Evolutionary conservation across 139 green algal genomes (phyloP).

Genomic region (Chlamydomonas eustigma): DNA sequence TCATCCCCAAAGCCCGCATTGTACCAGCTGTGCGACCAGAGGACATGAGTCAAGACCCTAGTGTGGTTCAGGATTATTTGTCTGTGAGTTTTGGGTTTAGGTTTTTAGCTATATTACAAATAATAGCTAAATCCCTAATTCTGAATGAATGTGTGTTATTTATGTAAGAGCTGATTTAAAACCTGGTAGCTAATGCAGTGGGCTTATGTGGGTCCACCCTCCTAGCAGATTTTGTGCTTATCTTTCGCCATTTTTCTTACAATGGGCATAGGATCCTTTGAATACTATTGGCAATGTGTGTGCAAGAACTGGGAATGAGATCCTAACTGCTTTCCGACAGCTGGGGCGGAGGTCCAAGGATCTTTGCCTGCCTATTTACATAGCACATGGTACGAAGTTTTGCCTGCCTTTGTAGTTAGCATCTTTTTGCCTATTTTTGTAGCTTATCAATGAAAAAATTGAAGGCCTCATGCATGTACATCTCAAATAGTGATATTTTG

Average conservation of each 20-base stretch:
- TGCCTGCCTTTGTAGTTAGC: not conserved
- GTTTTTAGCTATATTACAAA: too few relatives aligned
- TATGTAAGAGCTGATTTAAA: too few relatives aligned
- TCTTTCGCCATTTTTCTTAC: too few relatives aligned
- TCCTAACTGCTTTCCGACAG: constrained; percentile 34
- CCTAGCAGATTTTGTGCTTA: too few relatives aligned
- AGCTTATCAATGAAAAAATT: not conserved
- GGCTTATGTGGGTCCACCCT: too few relatives aligned
- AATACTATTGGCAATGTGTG: constrained; percentile 38
- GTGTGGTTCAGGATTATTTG: constrained; percentile 24
- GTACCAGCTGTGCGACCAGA: constrained; percentile 21
- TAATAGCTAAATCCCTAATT: too few relatives aligned
- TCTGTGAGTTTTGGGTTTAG: not conserved
- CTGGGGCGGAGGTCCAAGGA: not conserved
- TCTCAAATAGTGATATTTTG: not conserved
- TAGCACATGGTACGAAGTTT: not conserved
- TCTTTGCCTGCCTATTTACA: not conserved
- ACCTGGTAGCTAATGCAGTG: too few relatives aligned
- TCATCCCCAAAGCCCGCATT: constrained; percentile 35
- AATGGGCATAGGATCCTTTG: constrained; percentile 29
- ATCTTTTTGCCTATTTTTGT: not conserved
- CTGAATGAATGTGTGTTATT: too few relatives aligned
- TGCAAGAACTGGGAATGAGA: constrained; percentile 50
- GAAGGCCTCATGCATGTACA: not conserved
- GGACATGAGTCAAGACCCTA: constrained; percentile 39